A percentile compares a stretch with the other conserved stretches of the same genome.
phyloP scores from a whole-genome alignment of 2,329 filamentous ascomycete genomes.

The Corniculantispora saksenae region DNA sequence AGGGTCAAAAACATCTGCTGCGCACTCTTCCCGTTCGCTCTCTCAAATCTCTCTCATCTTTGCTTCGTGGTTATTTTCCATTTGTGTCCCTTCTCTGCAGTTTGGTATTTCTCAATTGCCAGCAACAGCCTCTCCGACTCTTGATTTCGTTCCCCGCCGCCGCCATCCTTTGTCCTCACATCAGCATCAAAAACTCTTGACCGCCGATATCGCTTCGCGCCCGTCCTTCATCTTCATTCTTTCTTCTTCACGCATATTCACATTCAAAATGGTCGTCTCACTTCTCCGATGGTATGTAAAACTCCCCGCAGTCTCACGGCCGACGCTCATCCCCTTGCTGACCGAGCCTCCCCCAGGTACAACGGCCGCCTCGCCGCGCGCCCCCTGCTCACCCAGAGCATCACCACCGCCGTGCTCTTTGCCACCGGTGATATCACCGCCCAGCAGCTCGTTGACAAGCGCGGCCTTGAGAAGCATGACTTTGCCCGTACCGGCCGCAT shows the following conservation, averaged over 20 bases:
- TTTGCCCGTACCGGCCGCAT: slow-evolving; percentile 72
- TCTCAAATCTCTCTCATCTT: neutral
- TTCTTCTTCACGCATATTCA: slow-evolving; percentile 1
- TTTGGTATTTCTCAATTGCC: too few species aligned
- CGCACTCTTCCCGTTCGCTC: neutral
- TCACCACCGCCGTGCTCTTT: slow-evolving; percentile 90
- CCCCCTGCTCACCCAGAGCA: slow-evolving; percentile 84
- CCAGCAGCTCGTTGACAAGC: slow-evolving; percentile 86
- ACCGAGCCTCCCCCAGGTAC: slow-evolving; percentile 77
- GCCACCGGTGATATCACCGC: slow-evolving; percentile 88
- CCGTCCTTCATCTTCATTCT: neutral
- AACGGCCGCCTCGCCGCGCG: slow-evolving; percentile 77
- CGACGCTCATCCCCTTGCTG: too few species aligned
- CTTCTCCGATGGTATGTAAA: slow-evolving; percentile 18
- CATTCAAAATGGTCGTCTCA: slow-evolving; percentile 18
- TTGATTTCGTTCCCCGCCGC: neutral
- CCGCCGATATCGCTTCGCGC: slow-evolving; percentile 9
- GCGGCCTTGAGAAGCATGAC: slow-evolving; percentile 76
- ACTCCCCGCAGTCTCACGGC: neutral
- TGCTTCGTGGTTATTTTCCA: neutral
- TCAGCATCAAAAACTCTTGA: neutral
- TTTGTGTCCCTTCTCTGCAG: neutral
- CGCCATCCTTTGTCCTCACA: neutral
- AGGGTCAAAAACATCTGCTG: neutral
- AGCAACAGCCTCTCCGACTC: neutral